phyloP scores from a whole-genome alignment of 1,284 basidiomycete genomes.

The Jaminaea rosea region DNA sequence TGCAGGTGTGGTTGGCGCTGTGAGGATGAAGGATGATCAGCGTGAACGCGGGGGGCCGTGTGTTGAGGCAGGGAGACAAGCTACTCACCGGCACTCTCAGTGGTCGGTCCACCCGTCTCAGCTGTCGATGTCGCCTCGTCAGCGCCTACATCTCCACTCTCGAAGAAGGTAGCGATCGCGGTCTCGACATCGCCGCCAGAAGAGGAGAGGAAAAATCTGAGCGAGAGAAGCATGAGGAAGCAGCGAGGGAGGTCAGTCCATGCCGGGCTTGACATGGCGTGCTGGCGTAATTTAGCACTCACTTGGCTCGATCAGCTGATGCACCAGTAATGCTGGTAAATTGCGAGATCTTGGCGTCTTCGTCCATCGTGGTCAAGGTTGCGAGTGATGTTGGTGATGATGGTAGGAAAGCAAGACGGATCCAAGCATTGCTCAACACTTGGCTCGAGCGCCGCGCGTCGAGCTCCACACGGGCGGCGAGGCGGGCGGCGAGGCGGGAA shows the following conservation, averaged over 20 bases:
- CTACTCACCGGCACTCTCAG: neutral
- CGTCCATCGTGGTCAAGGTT: neutral
- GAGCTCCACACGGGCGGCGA: no score
- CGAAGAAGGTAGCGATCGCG: conserved; percentile 48
- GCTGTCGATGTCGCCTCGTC: neutral
- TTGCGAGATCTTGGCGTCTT: neutral
- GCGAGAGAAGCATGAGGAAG: neutral
- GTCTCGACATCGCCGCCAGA: conserved; percentile 45
- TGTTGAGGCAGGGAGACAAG: neutral
- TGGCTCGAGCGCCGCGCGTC: no score
- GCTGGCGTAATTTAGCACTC: neutral
- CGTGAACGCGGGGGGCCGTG: neutral
- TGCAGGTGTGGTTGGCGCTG: conserved; percentile 1
- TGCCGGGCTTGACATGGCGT: neutral
- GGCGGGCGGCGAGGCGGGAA: no score
- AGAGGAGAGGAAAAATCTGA: conserved; percentile 46
- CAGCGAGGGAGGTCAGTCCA: neutral
- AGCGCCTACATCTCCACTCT: conserved; percentile 19
- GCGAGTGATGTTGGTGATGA: neutral
- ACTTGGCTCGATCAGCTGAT: conserved; percentile 40
- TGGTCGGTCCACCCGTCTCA: no score
- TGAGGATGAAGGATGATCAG: neutral
- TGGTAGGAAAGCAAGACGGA: no score
- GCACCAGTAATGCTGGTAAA: conserved; percentile 42
- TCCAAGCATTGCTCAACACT: no score